Percentiles rank a stretch among this genome's conserved stretches.
phyloP scores from a whole-genome alignment of 2,329 filamentous ascomycete species.

The Colletotrichum acutatum region DNA sequence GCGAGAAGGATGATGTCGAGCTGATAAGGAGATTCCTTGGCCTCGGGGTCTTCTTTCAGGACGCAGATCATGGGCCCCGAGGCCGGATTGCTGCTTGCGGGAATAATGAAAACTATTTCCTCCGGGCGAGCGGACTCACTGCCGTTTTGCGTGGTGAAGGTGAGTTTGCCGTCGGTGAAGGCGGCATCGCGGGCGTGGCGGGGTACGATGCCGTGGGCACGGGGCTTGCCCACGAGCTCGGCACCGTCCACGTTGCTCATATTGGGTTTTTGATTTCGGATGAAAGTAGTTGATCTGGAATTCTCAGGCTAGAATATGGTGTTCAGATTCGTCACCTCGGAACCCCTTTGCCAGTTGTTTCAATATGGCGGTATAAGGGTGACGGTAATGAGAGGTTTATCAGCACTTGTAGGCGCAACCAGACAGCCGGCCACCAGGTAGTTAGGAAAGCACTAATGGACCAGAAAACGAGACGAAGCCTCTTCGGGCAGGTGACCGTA shows the following conservation, averaged over 20 bases:
- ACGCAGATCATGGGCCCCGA: constrained; percentile 47
- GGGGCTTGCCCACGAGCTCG: constrained; percentile 21
- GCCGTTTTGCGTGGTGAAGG: constrained; percentile 19
- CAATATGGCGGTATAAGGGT: neutral
- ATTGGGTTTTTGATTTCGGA: neutral
- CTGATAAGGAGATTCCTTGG: constrained; percentile 40
- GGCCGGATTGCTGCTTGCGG: neutral
- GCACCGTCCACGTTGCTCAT: neutral
- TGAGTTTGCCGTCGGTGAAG: constrained; percentile 29
- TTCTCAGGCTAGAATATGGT: neutral
- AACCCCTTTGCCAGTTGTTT: neutral
- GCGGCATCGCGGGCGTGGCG: constrained; percentile 27
- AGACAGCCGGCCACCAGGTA: neutral
- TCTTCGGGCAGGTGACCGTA: constrained; percentile 19
- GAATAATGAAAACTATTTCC: constrained; percentile 41
- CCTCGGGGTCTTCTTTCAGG: constrained; percentile 48
- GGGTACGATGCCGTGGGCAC: constrained; percentile 25
- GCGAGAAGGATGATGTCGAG: constrained; percentile 44
- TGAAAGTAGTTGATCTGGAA: neutral
- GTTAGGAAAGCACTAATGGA: neutral
- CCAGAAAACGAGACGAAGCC: neutral
- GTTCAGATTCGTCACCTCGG: neutral
- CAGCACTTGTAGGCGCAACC: neutral
- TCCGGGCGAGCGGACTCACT: constrained; percentile 33
- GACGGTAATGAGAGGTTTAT: neutral